These are phyloP conservation scores for Solidago caesia DNA, from an alignment of 129 eudicot species.

Conservation along the genomic window DNA sequence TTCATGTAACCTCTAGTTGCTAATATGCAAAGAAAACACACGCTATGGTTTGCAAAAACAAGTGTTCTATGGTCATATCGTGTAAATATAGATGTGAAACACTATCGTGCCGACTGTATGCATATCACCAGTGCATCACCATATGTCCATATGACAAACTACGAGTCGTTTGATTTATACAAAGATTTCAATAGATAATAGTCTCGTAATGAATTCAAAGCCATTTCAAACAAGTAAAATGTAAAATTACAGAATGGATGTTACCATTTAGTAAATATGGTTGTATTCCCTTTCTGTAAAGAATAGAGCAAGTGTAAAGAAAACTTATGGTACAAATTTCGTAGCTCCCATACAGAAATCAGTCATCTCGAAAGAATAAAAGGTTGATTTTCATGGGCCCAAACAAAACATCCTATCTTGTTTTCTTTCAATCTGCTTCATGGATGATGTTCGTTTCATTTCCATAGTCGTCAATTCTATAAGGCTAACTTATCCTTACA, in stretches of 20 bases:
- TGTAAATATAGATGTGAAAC: slow-evolving; percentile 9
- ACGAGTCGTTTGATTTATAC: not conserved
- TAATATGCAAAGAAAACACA: slow-evolving; percentile 5
- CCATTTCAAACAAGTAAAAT: not conserved
- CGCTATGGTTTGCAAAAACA: not conserved
- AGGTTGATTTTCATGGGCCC: slow-evolving; percentile 8
- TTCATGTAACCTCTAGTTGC: slow-evolving; percentile 12
- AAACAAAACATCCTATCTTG: not conserved
- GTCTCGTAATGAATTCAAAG: not conserved
- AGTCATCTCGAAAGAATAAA: not conserved
- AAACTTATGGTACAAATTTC: slow-evolving; percentile 1
- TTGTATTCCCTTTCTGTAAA: slow-evolving; percentile 5
- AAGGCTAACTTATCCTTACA: slow-evolving; percentile 8
- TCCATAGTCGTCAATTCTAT: not conserved
- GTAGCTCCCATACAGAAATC: not conserved
- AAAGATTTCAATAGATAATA: not conserved
- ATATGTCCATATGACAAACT: not conserved
- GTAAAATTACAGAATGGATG: not conserved
- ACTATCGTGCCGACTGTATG: not conserved
- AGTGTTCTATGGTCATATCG: not conserved
- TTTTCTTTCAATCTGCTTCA: slow-evolving; percentile 21
- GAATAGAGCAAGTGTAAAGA: not conserved
- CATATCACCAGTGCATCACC: slow-evolving; percentile 6
- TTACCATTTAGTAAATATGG: not conserved
- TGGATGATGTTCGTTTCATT: slow-evolving; percentile 4